Evolutionary conservation across 2,329 filamentous ascomycete genomes (phyloP).

Genomic region (Pseudocercospora fijiensis): DNA sequence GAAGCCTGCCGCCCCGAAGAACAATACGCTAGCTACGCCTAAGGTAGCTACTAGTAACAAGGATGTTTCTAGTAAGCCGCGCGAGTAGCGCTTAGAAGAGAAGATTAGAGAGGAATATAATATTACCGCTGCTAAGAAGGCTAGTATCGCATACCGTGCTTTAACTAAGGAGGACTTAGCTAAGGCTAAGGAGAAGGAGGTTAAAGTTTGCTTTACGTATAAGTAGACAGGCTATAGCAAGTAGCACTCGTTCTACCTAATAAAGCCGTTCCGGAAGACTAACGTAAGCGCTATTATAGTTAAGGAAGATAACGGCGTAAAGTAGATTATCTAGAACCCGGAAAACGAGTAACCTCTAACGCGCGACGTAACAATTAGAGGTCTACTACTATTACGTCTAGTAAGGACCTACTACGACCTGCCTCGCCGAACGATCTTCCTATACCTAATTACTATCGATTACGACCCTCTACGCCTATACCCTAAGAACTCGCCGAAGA

Average conservation of each 20-base stretch:
- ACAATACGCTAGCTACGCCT: background rate
- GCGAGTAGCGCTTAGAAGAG: background rate
- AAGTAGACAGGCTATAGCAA: background rate
- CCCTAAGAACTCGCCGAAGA: background rate
- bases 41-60: background rate
- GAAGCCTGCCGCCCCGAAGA: background rate
- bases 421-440: background rate
- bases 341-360: background rate
- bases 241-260: background rate
- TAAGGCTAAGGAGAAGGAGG: background rate
- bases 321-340: background rate
- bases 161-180: background rate
- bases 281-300: background rate
- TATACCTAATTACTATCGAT: background rate
- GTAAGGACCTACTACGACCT: background rate
- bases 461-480: background rate
- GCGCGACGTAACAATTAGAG: background rate
- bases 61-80: background rate
- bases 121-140: background rate
- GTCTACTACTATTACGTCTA: background rate
- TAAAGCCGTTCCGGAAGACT: background rate
- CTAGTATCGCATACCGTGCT: background rate
- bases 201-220: background rate
- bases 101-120: background rate
- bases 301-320: background rate